A percentile compares a stretch with the other conserved stretches of the same genome.
Conservation (phyloP, 768 basidiomycete genomes). For the Rhizopogon salebrosus region DNA sequence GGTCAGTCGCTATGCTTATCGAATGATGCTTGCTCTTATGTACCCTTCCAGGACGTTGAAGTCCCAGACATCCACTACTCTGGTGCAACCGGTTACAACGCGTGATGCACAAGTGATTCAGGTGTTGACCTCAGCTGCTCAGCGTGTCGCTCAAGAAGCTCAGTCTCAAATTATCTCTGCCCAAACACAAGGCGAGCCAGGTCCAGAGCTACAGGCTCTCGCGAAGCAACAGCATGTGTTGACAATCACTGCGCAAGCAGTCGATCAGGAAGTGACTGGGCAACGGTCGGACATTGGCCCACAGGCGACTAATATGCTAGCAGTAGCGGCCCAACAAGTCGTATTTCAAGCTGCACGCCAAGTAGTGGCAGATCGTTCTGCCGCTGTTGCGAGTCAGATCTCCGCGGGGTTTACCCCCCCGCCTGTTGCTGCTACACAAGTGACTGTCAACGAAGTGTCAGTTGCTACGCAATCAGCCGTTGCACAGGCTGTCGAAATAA, state of each 20-base stretch:
- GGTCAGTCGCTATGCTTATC: slow-evolving; percentile 14
- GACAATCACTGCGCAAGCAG: slow-evolving; percentile 64
- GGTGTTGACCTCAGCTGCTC: slow-evolving; percentile 71
- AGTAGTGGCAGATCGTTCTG: slow-evolving; percentile 47
- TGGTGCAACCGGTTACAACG: slow-evolving; percentile 31
- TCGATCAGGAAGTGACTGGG: slow-evolving; percentile 63
- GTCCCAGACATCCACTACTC: slow-evolving; percentile 24
- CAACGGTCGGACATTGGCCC: slow-evolving; percentile 36
- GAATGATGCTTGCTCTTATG: slow-evolving; percentile 5
- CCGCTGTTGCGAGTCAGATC: slow-evolving; percentile 35
- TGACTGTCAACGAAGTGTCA: slow-evolving; percentile 54
- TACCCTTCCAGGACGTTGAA: slow-evolving; percentile 23
- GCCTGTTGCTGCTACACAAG: slow-evolving; percentile 30
- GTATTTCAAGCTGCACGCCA: slow-evolving; percentile 72
- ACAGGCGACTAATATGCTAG: slow-evolving; percentile 50
- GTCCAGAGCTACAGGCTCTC: slow-evolving; percentile 56
- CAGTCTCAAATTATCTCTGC: slow-evolving; percentile 60
- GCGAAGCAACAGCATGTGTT: slow-evolving; percentile 81
- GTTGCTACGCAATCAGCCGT: slow-evolving; percentile 72
- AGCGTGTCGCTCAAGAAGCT: slow-evolving; percentile 71
- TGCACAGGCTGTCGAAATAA: slow-evolving; percentile 75
- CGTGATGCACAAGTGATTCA: slow-evolving; percentile 71
- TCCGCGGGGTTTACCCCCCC: slow-evolving; percentile 34
- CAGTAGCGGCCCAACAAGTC: slow-evolving; percentile 75
- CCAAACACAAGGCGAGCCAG: slow-evolving; percentile 38